Evolutionary conservation across 306 rosid species (phyloP).

Genomic region (peach (Prunus persica)): Prunus_persica_NCBIv2 NC_034013.1:17720001-17720500

Average conservation of each 20-base stretch:
- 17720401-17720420: slow-evolving; percentile 96
- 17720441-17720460: slow-evolving; percentile 76
- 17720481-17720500: not conserved
- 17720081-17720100: no score
- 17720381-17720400: slow-evolving; percentile 53
- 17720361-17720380: slow-evolving; percentile 74
- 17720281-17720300: not conserved
- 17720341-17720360: slow-evolving; percentile 99
- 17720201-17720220: not conserved
- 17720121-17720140: no score
- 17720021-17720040: no score
- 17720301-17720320: not conserved
- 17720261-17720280: not conserved
- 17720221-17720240: not conserved
- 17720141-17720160: no score
- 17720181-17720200: not conserved
- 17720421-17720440: slow-evolving; percentile 71
- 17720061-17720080: no score
- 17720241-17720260: not conserved
- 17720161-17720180: no score
- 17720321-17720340: slow-evolving; percentile 88
- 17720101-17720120: no score
- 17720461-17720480: slow-evolving; percentile 40
- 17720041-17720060: no score
- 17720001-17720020: no score